Evolutionary conservation across 495 filamentous ascomycete genomes (phyloP).

Genomic region (Xylaria palmicola): DNA sequence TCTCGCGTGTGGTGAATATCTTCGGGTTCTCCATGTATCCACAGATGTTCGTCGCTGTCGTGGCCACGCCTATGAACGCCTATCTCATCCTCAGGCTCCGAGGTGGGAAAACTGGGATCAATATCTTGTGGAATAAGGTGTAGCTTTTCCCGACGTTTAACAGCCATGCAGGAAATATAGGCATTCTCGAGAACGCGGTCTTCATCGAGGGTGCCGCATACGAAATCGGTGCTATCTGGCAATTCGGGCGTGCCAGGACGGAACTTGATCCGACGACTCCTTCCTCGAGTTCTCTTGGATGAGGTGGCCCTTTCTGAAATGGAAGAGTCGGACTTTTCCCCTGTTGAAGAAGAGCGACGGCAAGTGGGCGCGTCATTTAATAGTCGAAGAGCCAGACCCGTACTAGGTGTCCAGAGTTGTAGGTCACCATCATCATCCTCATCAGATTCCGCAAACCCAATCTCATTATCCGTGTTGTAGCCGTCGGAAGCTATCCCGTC

Average conservation of each 20-base stretch:
- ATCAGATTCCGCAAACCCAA: slow-evolving; percentile 87
- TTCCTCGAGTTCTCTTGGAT: slow-evolving; percentile 27
- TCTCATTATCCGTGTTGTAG: slow-evolving; percentile 94
- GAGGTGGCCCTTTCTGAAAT: slow-evolving; percentile 20
- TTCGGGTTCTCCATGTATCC: slow-evolving; percentile 59
- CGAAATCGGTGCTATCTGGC: slow-evolving; percentile 96
- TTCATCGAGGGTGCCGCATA: slow-evolving; percentile 94
- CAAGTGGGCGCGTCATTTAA: slow-evolving; percentile 37
- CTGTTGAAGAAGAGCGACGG: slow-evolving; percentile 40
- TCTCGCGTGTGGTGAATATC: slow-evolving; percentile 44
- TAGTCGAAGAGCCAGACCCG: slow-evolving; percentile 45
- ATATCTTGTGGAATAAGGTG: slow-evolving; percentile 87
- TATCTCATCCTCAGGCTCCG: slow-evolving; percentile 82
- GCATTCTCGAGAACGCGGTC: slow-evolving; percentile 91
- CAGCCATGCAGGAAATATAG: slow-evolving; percentile 81
- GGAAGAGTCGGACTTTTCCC: slow-evolving; percentile 43
- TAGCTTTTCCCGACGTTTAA: slow-evolving; percentile 75
- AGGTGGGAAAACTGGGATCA: slow-evolving; percentile 93
- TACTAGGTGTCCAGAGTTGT: slow-evolving; percentile 72
- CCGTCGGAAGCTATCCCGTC: slow-evolving; percentile 70
- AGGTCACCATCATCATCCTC: slow-evolving; percentile 76
- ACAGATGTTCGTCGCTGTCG: slow-evolving; percentile 57
- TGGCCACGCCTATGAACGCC: slow-evolving; percentile 51
- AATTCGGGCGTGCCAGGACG: slow-evolving; percentile 77
- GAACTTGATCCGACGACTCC: slow-evolving; percentile 51